Evolutionary conservation across 2,329 filamentous ascomycete genomes (phyloP), one percentile per base, ranked within the genome.

Genomic region (Penicillium sclerotigenum): DNA sequence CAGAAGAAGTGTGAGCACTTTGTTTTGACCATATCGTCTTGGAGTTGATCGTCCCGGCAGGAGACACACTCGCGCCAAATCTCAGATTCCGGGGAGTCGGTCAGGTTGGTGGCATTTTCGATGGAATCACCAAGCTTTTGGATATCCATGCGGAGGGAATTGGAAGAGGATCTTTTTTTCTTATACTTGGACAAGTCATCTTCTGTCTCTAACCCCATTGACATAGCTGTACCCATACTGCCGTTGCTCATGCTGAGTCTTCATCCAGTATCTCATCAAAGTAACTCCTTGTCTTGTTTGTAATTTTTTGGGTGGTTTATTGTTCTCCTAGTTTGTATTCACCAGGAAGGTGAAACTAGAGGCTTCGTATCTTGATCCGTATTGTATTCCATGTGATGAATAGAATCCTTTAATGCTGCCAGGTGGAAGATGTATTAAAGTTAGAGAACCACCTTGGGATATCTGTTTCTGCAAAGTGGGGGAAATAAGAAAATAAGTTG

Each of bases 1-100:
- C 52, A 55, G 9, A 45, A 51, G 13, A 31, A 51, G 24, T 55
- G 52, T 2, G 47, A 51, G 18, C 52, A 55, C 26, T 31, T 34
- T 3, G 18, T 34, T 31, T 51, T 41, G 20, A 38, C 16, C 38
- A 43, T 55, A 4, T 51, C 31, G 5, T n/a, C 24, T 29, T 16
- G 28, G 14, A 10, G n/a, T 4, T 28, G 18, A 8, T 29, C 16
- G 5, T 49, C 45, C 14, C 24, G 29, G 10, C 52, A 50, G 29
- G 36, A 50, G n/a, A 42, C 22, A 49, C 52, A 54, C 18, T 49
- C 22, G 9, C n/a, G 28, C 37, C 37, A 16, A 10, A 22, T 24
- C 8, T 33, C 47, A 3, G 26, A 13, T n/a, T 36, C 16, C 1
- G 24, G 28, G 13, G 18, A 38, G 10, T 38, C 34, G 5, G n/a